Evolutionary conservation across 2,329 filamentous ascomycete species (phyloP), one percentile per base, ranked within the genome.

Genomic region (Penicillium sp.): DNA sequence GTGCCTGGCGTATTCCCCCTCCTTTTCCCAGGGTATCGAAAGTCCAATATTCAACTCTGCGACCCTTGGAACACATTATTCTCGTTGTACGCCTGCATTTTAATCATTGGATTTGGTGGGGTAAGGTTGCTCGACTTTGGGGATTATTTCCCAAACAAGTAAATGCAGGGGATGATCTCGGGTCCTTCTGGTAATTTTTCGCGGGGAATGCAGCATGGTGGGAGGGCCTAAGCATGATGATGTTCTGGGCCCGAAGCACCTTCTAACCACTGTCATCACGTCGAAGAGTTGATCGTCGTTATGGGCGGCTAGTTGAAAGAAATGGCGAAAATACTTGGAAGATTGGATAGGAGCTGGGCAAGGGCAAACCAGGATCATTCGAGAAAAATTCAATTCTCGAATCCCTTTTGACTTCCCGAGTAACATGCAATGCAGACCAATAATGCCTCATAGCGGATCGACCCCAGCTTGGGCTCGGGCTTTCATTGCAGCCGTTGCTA

Each of bases 151-250:
- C 34, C 5, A 42, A 50, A 35, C 5, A 18, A 34, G 52, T 50
- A 50, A 50, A 7, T 4, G 10, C 10, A 26, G 20, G 31, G 18
- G 52, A 43, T 35, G 52, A 55, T 55, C 52, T 24, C 45, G 20
- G 51, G 22, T 24, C 51, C 13, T 37, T 9, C 45, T 42, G 37
- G 44, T 39, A 48, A 26, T 50, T 18, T 43, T 43, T 43, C 52
- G 52, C 52, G 52, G 52, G 52, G 52, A 55, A 55, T 50, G 49
- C 49, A 51, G 38, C 39, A 35, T 20, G 31, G 31, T 46, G 26
- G n/a, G 22, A 54, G n/a, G 52, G 45, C 24, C 52, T 35, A 50
- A 50, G 22, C 52, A 54, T 42, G 35, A 10, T 24, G 38, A 43
- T 42, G 38, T 55, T 55, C 52, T 55, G 46, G 52, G 26, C 46